Percentiles rank a stretch among this genome's conserved stretches.
Evolutionary conservation across 257 asterid genomes (phyloP).

Genomic region (Solanum megistacrolobum): DNA sequence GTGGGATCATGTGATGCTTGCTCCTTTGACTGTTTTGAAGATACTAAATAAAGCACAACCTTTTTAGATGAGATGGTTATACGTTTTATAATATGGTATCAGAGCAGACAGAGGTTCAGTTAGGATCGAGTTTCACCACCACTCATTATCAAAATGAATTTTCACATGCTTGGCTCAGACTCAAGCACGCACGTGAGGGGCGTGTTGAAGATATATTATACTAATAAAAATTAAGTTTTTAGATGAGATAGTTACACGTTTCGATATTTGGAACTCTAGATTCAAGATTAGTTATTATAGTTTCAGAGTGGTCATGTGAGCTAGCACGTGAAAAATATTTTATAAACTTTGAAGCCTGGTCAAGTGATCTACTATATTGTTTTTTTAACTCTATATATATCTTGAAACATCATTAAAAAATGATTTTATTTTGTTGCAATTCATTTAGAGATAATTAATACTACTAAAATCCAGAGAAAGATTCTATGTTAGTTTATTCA

Average conservation of each 20-base stretch:
- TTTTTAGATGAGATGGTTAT: not conserved
- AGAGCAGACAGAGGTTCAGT: not conserved
- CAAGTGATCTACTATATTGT: not conserved
- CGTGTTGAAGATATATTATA: not conserved
- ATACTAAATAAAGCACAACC: not conserved
- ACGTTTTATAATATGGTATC: not conserved
- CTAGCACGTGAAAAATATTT: conserved; percentile 6
- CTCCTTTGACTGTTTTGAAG: conserved; percentile 9
- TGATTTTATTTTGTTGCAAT: not conserved
- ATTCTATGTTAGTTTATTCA: not conserved
- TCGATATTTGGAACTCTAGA: not conserved
- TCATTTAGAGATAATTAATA: not conserved
- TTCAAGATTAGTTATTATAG: not conserved
- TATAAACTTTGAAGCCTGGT: not conserved
- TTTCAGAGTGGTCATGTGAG: conserved; percentile 16
- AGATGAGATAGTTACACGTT: not conserved
- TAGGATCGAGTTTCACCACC: not conserved
- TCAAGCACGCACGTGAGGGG: not conserved
- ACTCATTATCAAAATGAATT: not conserved
- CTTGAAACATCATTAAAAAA: not conserved
- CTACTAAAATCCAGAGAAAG: not conserved
- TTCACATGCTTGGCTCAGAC: not conserved
- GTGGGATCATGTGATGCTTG: conserved; percentile 31
- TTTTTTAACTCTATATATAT: not conserved
- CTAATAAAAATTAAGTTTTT: rapidly evolving